Conservation (phyloP, 805 yeast species). For the Saccharomycopsis javanensis region DNA sequence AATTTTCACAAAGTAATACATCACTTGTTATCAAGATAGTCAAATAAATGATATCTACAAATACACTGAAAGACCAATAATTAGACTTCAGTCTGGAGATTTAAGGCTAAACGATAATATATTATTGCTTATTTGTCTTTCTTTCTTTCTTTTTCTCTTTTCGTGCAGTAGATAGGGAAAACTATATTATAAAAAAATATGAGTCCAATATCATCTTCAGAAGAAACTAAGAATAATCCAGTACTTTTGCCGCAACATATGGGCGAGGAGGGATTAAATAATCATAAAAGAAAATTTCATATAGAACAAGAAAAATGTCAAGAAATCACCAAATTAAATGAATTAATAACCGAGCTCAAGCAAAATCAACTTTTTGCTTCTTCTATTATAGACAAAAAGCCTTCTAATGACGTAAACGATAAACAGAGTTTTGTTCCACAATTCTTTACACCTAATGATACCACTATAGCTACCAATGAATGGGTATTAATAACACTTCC, state of each 20-base stretch:
- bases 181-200: too few relatives aligned
- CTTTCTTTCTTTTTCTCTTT: too few relatives aligned
- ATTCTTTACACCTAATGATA: slow-evolving; percentile 21
- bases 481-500: slow-evolving; percentile 68
- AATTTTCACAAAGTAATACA: too few relatives aligned
- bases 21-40: too few relatives aligned
- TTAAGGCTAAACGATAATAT: too few relatives aligned
- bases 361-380: background rate
- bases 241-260: background rate
- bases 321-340: background rate
- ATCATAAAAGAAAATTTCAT: background rate
- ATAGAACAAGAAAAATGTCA: background rate
- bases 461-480: slow-evolving; percentile 37
- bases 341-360: background rate
- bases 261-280: background rate
- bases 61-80: too few relatives aligned
- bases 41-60: too few relatives aligned
- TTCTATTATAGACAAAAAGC: background rate
- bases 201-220: too few relatives aligned
- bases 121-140: too few relatives aligned
- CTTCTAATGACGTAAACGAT: background rate
- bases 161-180: too few relatives aligned
- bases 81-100: too few relatives aligned
- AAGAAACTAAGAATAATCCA: background rate
- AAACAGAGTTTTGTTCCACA: slow-evolving; percentile 3